phyloP scores from a whole-genome alignment of 169 alveolate species.

The Besnoitia besnoiti region DNA sequence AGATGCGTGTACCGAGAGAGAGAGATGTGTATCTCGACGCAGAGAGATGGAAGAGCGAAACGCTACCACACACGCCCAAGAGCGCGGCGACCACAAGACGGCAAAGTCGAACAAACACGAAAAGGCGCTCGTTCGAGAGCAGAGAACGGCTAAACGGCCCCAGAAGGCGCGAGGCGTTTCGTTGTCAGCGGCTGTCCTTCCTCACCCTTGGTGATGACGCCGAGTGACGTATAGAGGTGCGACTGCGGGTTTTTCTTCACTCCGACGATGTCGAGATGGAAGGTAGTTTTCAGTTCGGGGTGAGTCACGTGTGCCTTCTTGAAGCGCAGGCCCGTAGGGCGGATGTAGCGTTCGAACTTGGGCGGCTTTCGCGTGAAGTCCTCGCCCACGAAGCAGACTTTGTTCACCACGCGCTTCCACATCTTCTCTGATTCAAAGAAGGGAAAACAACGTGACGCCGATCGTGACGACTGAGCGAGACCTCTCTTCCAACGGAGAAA shows the following conservation, averaged over 20 bases:
- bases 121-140: not conserved
- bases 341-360: conserved; percentile 95
- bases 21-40: too few relatives aligned
- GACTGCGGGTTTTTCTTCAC: conserved; percentile 98
- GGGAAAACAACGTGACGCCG: not conserved
- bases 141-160: not conserved
- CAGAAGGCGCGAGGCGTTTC: not conserved
- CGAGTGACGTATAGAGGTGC: conserved; percentile 94
- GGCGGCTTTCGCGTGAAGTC: conserved; percentile 99
- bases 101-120: too few relatives aligned
- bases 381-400: conserved; percentile 97
- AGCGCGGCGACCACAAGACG: too few relatives aligned
- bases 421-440: conserved; percentile 83
- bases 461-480: too few relatives aligned
- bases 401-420: conserved; percentile 99
- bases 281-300: conserved; percentile 97
- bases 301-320: conserved; percentile 99
- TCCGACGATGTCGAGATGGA: conserved; percentile 94
- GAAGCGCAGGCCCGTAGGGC: conserved; percentile 98
- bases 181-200: not conserved
- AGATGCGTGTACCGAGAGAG: too few relatives aligned
- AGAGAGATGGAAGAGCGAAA: too few relatives aligned
- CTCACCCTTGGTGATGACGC: conserved; percentile 96
- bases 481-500: not conserved
- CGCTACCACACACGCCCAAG: too few relatives aligned